These are phyloP conservation scores for Cyberlindnera xylosilytica DNA, from an alignment of 805 yeast species.

Conservation along the genomic window DNA sequence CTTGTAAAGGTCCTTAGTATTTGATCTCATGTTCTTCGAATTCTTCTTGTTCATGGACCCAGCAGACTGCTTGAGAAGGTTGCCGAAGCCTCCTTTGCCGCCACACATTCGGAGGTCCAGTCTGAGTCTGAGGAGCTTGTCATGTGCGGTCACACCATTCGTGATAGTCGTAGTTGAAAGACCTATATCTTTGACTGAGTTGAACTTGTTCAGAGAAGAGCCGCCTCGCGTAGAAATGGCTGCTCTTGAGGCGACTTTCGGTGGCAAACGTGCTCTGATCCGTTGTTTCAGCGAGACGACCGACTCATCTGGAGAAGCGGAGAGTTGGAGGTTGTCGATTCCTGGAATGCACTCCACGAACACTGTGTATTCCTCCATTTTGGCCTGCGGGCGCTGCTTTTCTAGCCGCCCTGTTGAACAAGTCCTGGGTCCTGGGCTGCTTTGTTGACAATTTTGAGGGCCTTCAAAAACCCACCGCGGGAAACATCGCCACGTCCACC, in stretches of 20 bases:
- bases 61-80: constrained; percentile 39
- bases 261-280: constrained; percentile 11
- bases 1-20: constrained; percentile 32
- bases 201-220: constrained; percentile 4
- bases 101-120: constrained; percentile 39
- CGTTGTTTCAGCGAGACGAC: constrained; percentile 1
- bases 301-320: not conserved
- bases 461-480: too few relatives aligned
- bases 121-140: constrained; percentile 27
- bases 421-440: too few relatives aligned
- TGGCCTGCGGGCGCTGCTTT: not conserved
- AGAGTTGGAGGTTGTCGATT: constrained; percentile 9
- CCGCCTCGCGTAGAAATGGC: constrained; percentile 17
- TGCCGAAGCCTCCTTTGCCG: constrained; percentile 54
- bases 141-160: not conserved
- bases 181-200: constrained; percentile 5
- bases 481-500: not conserved
- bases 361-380: constrained; percentile 7
- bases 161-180: not conserved
- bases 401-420: not conserved
- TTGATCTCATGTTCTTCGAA: constrained; percentile 22
- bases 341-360: constrained; percentile 19
- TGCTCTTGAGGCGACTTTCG: constrained; percentile 1
- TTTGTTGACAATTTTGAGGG: too few relatives aligned
- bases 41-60: constrained; percentile 33